Evolutionary conservation across 495 filamentous ascomycete genomes (phyloP).

Genomic region (Penicillium coffeae): DNA sequence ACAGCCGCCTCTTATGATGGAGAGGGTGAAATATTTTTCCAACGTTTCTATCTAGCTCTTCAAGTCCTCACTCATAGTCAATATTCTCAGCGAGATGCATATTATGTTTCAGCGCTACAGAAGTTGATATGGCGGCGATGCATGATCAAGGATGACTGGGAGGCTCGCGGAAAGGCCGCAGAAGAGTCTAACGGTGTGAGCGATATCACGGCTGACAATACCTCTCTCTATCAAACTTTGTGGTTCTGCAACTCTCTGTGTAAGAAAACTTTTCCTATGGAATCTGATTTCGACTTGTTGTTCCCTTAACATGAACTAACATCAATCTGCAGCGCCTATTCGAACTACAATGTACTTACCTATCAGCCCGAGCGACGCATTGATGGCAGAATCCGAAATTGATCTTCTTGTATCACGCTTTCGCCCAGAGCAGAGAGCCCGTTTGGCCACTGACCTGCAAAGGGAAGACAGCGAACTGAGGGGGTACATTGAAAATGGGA

Average conservation of each 20-base stretch:
- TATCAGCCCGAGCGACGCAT: conserved; percentile 45
- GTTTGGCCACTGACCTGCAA: conserved; percentile 48
- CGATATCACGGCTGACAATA: conserved; percentile 23
- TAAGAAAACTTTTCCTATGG: neutral
- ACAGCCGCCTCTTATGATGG: conserved; percentile 22
- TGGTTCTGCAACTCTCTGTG: conserved; percentile 10
- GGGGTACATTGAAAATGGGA: conserved; percentile 52
- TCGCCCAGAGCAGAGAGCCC: conserved; percentile 44
- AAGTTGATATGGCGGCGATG: conserved; percentile 82
- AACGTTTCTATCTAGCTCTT: conserved; percentile 69
- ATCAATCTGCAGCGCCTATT: conserved; percentile 12
- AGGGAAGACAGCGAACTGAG: conserved; percentile 51
- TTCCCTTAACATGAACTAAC: neutral
- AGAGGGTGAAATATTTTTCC: conserved; percentile 36
- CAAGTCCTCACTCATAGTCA: conserved; percentile 57
- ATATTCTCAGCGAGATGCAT: conserved; percentile 43
- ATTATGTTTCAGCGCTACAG: conserved; percentile 52
- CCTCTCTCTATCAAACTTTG: conserved; percentile 32
- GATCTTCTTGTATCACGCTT: conserved; percentile 53
- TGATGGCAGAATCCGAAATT: conserved; percentile 46
- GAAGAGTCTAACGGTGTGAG: conserved; percentile 24
- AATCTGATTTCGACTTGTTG: neutral
- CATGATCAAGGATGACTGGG: conserved; percentile 76
- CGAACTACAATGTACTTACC: conserved; percentile 33
- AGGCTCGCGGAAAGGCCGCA: conserved; percentile 36